phyloP scores from a whole-genome alignment of 257 asterid species.

The Solanum peruvianum region DNA sequence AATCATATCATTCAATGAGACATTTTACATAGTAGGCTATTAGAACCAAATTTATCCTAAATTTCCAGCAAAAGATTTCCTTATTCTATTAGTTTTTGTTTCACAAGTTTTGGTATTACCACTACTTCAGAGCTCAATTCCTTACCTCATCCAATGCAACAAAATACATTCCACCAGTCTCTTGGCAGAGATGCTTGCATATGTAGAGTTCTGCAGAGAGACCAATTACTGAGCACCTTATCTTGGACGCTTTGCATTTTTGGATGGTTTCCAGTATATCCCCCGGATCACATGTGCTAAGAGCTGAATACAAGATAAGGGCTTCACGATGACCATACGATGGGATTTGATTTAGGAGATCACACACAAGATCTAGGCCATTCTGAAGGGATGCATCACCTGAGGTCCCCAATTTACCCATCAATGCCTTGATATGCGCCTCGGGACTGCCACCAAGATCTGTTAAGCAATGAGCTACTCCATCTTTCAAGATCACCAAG shows the following conservation, averaged over 20 bases:
- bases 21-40: not conserved
- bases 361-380: slow-evolving; percentile 79
- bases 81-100: not conserved
- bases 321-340: slow-evolving; percentile 94
- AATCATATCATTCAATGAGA: not conserved
- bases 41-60: not conserved
- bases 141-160: slow-evolving; percentile 93
- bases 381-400: slow-evolving; percentile 95
- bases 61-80: not conserved
- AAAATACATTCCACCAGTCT: slow-evolving; percentile 80
- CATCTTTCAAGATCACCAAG: slow-evolving; percentile 64
- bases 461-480: slow-evolving; percentile 72
- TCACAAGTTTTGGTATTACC: not conserved
- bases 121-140: not conserved
- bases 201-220: slow-evolving; percentile 87
- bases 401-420: slow-evolving; percentile 82
- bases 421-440: slow-evolving; percentile 83
- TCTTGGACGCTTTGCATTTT: slow-evolving; percentile 73
- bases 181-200: slow-evolving; percentile 86
- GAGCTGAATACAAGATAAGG: slow-evolving; percentile 83
- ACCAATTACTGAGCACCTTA: slow-evolving; percentile 85
- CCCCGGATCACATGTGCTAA: slow-evolving; percentile 87
- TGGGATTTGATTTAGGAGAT: slow-evolving; percentile 72
- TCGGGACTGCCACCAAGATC: slow-evolving; percentile 98
- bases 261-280: slow-evolving; percentile 77